phyloP scores from a whole-genome alignment of 495 filamentous ascomycete genomes.

The Hypoxylon trugodes region DNA sequence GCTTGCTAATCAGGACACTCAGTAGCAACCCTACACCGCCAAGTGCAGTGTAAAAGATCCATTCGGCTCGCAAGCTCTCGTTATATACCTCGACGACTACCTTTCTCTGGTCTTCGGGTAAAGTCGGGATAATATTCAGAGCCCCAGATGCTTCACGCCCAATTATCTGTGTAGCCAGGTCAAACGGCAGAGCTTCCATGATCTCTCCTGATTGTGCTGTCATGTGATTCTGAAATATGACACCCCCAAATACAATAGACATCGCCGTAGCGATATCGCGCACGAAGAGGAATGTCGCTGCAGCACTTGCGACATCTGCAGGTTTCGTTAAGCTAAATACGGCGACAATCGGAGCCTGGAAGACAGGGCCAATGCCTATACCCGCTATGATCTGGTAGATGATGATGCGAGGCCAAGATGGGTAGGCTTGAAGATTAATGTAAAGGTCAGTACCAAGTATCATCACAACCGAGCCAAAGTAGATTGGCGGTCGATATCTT shows the following conservation, averaged over 20 bases:
- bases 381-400: slow-evolving; percentile 72
- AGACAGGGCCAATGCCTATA: slow-evolving; percentile 70
- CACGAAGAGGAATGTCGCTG: slow-evolving; percentile 70
- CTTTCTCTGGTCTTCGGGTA: not conserved
- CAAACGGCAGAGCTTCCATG: not conserved
- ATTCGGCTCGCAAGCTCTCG: slow-evolving; percentile 45
- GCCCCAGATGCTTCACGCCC: not conserved
- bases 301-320: slow-evolving; percentile 72
- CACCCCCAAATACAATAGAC: slow-evolving; percentile 72
- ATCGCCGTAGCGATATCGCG: slow-evolving; percentile 71
- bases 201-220: not conserved
- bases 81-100: not conserved
- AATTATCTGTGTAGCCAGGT: not conserved
- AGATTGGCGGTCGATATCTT: slow-evolving; percentile 62
- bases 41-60: slow-evolving; percentile 62
- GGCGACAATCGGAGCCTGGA: slow-evolving; percentile 81
- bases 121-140: not conserved
- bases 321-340: slow-evolving; percentile 72
- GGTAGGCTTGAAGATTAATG: slow-evolving; percentile 60
- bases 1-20: not conserved
- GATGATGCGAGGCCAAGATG: slow-evolving; percentile 68
- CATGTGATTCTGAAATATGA: slow-evolving; percentile 67
- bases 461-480: slow-evolving; percentile 64
- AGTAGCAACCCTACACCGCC: slow-evolving; percentile 35
- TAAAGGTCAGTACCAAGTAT: slow-evolving; percentile 72